Percentiles rank a stretch among this genome's conserved stretches.
Evolutionary conservation across 2,329 filamentous ascomycete species (phyloP).

Genomic region (Fusarium globosum): DNA sequence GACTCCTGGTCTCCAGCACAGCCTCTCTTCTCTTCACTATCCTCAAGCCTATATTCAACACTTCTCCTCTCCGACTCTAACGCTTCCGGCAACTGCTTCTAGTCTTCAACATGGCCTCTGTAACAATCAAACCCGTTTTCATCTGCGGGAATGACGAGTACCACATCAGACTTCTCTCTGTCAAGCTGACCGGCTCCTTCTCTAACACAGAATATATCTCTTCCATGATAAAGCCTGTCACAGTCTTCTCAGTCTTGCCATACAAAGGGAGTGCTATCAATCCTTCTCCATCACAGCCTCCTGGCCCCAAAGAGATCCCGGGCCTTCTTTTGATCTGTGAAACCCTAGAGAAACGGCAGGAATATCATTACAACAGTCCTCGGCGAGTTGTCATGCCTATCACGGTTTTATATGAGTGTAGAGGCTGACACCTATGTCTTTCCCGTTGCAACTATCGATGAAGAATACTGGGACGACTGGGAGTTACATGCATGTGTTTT

Average conservation of each 20-base stretch:
- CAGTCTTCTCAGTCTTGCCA: neutral
- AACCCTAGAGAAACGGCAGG: neutral
- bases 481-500: neutral
- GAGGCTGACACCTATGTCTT: neutral
- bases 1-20: neutral
- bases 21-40: neutral
- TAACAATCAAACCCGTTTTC: neutral
- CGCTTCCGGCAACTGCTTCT: rapidly evolving
- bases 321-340: neutral
- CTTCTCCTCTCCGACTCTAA: neutral
- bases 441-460: neutral
- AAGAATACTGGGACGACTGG: neutral
- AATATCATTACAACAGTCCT: neutral
- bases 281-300: too few relatives aligned
- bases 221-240: neutral
- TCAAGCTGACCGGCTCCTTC: neutral
- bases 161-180: neutral
- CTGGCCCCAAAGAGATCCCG: neutral
- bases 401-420: neutral
- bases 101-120: neutral
- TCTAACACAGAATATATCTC: neutral
- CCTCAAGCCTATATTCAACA: neutral
- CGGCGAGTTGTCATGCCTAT: neutral
- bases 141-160: neutral
- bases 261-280: neutral